Base-by-base conservation (phyloP, 2,329 filamentous ascomycete genomes). In the Arachnomyces sp. region DNA sequence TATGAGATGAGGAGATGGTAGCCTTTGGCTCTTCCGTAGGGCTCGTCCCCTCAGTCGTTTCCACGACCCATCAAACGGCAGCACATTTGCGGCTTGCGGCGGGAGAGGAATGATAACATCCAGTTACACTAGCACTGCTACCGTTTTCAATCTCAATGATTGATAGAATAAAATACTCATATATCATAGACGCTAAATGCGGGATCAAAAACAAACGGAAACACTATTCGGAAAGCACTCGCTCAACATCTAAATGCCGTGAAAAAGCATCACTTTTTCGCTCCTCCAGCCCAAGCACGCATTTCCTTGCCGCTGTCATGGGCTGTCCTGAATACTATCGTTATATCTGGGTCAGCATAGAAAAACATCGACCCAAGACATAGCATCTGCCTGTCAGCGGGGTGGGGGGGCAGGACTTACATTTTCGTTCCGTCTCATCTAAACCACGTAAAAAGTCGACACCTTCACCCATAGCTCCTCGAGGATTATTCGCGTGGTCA, bases 371-470 rank as follows among this genome's bases (percentile, higher is more conserved):
- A 36, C 6, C n/a, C n/a, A n/a, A n/a, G n/a, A n/a, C n/a, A n/a
- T n/a, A n/a, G n/a, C n/a, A n/a, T n/a, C n/a, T n/a, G n/a, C n/a
- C n/a, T n/a, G n/a, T 37, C 8, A 39, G 37, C 16, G 8, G 4
- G 25, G 15, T 14, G 28, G 20, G 14, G 28, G 15, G 28, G 12
- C 17, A 33, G 32, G 32, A 63, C 70, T 57, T 56, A 79, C 76
- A 55, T 44, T 74, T 74, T 51, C 89, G 75, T 68, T 98, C 92
- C 62, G 80, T 88, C 67, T 96, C 89, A 55, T 96, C 92, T 41
- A 98, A 63, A 0, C 89, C 88, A 20, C 84, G 73, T 52, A 95
- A 68, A 53, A 96, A 96, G 50, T 95, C 89, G 42, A 81, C 80
- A 2, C 80, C 69, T 36, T 78, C 76, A 2, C 74, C 73, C 31